Percentiles rank a stretch among this genome's conserved stretches.
Conservation (phyloP, 2,329 filamentous ascomycete species). For the Bipolaris gigantea region DNA sequence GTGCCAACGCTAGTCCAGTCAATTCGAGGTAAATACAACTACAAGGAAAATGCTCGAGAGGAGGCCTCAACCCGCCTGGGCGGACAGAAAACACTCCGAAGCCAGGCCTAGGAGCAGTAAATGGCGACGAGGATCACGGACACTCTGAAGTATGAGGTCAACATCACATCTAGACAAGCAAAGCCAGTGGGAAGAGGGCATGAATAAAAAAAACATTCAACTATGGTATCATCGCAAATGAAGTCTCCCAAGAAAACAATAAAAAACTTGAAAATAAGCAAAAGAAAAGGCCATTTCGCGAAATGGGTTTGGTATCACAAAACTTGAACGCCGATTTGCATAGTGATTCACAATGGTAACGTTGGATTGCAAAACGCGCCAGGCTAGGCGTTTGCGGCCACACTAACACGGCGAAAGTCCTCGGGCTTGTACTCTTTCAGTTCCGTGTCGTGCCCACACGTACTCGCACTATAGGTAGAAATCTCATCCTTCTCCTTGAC, state of each 20-base stretch:
- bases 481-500: slow-evolving; percentile 42
- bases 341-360: background rate
- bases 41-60: too few species aligned
- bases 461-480: slow-evolving; percentile 14
- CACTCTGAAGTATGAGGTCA: too few species aligned
- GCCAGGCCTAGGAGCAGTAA: too few species aligned
- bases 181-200: background rate
- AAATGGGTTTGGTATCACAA: slow-evolving; percentile 23
- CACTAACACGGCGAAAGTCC: slow-evolving; percentile 23
- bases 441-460: slow-evolving; percentile 9
- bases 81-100: background rate
- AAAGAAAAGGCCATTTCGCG: slow-evolving; percentile 15
- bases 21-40: too few species aligned
- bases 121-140: background rate
- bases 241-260: background rate
- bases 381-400: slow-evolving; percentile 6
- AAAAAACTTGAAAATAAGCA: too few species aligned
- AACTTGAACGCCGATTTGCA: background rate
- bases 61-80: too few species aligned
- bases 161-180: background rate
- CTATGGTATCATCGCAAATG: slow-evolving; percentile 14
- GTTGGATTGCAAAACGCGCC: background rate
- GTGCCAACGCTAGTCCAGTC: too few species aligned
- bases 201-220: background rate
- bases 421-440: slow-evolving; percentile 28